Evolutionary conservation across 345 rosid genomes (phyloP), one percentile per base, ranked within the genome.

Genomic region (Cochlearia excelsa): DNA sequence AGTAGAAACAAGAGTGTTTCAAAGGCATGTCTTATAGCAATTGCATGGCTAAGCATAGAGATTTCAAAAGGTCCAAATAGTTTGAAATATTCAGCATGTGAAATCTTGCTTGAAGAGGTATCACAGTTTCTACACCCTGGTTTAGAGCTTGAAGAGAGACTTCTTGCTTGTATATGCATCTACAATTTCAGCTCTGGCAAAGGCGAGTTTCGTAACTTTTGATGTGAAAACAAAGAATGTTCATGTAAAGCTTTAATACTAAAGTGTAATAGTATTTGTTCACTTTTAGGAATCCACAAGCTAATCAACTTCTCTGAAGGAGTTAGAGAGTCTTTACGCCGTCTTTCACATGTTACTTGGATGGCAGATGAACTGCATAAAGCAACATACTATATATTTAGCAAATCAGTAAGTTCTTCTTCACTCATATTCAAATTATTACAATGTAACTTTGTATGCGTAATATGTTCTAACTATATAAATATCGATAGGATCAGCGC

Each of bases 361-460:
- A 86, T 88, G 90, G 98, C 98, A 31, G 96, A 91, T 68, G 98
- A 91, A 65, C 62, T 91, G 51, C 96, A 88, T 69, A 78, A 77
- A 78, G 96, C 86, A 59, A 89, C 87, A 3, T 87, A 88, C 63
- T 88, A 82, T 68, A 77, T 88, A 46, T 85, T 90, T 16, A 80
- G 79, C 70, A 79, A 72, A 78, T 80, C 95, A 57, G 96, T 88
- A 54, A 79, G 95, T 79, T 53, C 9, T 29, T 53, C 46, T 74
- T 16, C 33, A 65, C 41, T 47, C 40, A 7, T 10, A 16, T 4
- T 0, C 31, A 51, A 16, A 2, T 11, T 44, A 42, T 8, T 43
- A 50, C 51, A 48, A 57, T 26, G 23, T 16, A 16, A 16, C 23
- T 16, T 16, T 16, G 23, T 16, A 16, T 16, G 23, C 23, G 23